A percentile compares a stretch with the other conserved stretches of the same genome.
phyloP scores from a whole-genome alignment of 1,284 basidiomycete genomes.

The Malassezia furfur region DNA sequence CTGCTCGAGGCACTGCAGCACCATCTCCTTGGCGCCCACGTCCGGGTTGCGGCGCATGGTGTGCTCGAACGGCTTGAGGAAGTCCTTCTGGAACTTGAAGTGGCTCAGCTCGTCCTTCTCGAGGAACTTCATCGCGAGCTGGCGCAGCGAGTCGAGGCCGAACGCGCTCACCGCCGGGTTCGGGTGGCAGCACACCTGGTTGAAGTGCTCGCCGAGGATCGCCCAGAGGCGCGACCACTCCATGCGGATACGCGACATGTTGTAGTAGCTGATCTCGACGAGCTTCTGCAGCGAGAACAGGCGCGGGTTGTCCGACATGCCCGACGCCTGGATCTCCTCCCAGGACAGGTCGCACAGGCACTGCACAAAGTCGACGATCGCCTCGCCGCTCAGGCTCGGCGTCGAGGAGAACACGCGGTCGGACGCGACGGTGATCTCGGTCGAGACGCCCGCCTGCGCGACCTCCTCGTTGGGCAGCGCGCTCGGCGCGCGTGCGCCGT shows the following conservation, averaged over 20 bases:
- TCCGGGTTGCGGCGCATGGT: slow-evolving; percentile 95
- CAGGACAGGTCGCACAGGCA: slow-evolving; percentile 94
- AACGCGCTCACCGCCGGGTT: slow-evolving; percentile 96
- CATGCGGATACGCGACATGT: slow-evolving; percentile 94
- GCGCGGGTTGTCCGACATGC: slow-evolving; percentile 73
- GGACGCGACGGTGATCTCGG: slow-evolving; percentile 93
- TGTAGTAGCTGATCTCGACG: slow-evolving; percentile 99
- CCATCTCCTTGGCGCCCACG: slow-evolving; percentile 93
- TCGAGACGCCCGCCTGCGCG: slow-evolving; percentile 89
- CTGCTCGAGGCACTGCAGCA: slow-evolving; percentile 93
- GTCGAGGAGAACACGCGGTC: slow-evolving; percentile 98
- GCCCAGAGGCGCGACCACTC: slow-evolving; percentile 99
- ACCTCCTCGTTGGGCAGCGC: slow-evolving; percentile 70
- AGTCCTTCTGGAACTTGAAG: slow-evolving; percentile 99
- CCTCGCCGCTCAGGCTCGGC: slow-evolving; percentile 83
- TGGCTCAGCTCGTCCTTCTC: slow-evolving; percentile 97
- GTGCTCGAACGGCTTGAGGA: slow-evolving; percentile 93
- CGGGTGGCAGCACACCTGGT: slow-evolving; percentile 96
- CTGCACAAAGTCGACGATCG: slow-evolving; percentile 95
- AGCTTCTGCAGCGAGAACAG: slow-evolving; percentile 96
- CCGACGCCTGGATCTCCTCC: slow-evolving; percentile 98
- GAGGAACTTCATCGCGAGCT: slow-evolving; percentile 94
- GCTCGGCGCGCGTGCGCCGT: slow-evolving; percentile 5
- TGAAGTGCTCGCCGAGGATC: slow-evolving; percentile 96
- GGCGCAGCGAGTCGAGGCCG: slow-evolving; percentile 91